Percentiles rank a stretch among this genome's conserved stretches.
Evolutionary conservation across 345 rosid genomes (phyloP).

Genomic region (Corchorus olitorius): DNA sequence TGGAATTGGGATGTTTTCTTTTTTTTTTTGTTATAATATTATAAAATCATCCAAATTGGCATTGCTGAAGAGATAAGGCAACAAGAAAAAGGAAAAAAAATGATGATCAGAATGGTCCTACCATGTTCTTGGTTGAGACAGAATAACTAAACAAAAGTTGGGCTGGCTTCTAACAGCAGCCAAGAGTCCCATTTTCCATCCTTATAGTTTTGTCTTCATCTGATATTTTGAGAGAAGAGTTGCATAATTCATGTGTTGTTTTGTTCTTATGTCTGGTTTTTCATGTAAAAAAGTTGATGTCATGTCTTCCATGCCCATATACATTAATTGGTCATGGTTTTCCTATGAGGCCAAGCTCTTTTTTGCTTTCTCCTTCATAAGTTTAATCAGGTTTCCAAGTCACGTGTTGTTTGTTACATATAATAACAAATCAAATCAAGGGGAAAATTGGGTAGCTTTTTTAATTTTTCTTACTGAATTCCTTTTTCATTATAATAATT

Average conservation of each 20-base stretch:
- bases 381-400: not conserved
- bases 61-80: slow-evolving; percentile 19
- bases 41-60: not conserved
- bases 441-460: not conserved
- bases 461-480: not conserved
- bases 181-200: slow-evolving; percentile 7
- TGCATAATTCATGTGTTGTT: slow-evolving; percentile 15
- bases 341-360: not conserved
- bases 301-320: not conserved
- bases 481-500: not conserved
- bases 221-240: not conserved
- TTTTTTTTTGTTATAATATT: not conserved
- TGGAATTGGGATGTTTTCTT: not conserved
- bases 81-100: not conserved
- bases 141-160: not conserved
- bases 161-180: slow-evolving; percentile 14
- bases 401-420: slow-evolving; percentile 13
- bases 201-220: slow-evolving; percentile 15
- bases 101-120: slow-evolving; percentile 17
- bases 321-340: not conserved
- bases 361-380: not conserved
- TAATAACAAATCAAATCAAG: not conserved
- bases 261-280: not conserved
- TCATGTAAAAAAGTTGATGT: not conserved
- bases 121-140: slow-evolving; percentile 17